Percentiles rank a stretch among this genome's conserved stretches.
phyloP scores from a whole-genome alignment of 1,139 yeast species.

The Zygosaccharomyces sapae region DNA sequence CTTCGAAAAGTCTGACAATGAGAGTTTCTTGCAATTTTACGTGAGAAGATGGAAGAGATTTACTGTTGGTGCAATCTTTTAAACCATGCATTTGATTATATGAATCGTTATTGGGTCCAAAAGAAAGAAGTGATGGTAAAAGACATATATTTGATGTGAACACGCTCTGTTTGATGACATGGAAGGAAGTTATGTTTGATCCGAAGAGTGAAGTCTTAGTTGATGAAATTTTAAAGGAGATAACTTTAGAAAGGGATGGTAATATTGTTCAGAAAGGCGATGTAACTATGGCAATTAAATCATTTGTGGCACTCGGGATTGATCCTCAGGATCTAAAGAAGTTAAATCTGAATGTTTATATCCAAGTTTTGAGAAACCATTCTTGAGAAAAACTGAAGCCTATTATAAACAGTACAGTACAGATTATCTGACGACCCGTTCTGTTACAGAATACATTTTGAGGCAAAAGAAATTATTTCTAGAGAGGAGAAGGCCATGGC shows the following conservation, averaged over 20 bases:
- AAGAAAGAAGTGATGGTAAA: conserved; percentile 94
- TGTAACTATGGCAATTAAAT: conserved; percentile 72
- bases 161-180: conserved; percentile 77
- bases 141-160: conserved; percentile 87
- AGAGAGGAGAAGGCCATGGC: conserved; percentile 80
- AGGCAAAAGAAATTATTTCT: conserved; percentile 73
- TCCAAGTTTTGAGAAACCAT: conserved; percentile 69
- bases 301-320: conserved; percentile 74
- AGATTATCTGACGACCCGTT: conserved; percentile 62
- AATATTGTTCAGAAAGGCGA: conserved; percentile 65
- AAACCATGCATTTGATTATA: conserved; percentile 90
- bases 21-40: conserved; percentile 76
- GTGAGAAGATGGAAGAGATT: conserved; percentile 86
- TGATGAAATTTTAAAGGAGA: conserved; percentile 67
- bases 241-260: conserved; percentile 75
- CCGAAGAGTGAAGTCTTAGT: conserved; percentile 58
- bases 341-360: conserved; percentile 76
- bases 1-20: conserved; percentile 48
- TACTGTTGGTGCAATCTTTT: conserved; percentile 88
- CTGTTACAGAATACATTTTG: conserved; percentile 87
- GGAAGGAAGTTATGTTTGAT: conserved; percentile 82
- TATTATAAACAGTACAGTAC: conserved; percentile 72
- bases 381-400: conserved; percentile 65
- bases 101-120: conserved; percentile 98
- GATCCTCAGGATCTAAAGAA: conserved; percentile 81